These are phyloP conservation scores for Claviceps lovelessii DNA, from an alignment of 2,329 filamentous ascomycete species.

Conservation along the genomic window DNA sequence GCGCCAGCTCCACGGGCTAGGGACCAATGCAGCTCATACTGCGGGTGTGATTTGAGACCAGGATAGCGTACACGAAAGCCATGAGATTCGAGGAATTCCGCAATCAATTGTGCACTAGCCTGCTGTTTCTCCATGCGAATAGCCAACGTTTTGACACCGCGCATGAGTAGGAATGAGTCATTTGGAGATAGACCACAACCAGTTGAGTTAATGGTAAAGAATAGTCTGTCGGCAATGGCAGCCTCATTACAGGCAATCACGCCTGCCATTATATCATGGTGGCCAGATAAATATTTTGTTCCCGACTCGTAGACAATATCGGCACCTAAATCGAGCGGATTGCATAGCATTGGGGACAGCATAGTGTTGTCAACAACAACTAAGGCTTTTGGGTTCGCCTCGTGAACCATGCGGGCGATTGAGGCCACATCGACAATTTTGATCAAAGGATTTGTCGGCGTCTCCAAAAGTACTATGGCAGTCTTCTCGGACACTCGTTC, in stretches of 20 bases:
- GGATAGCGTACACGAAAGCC: constrained; percentile 95
- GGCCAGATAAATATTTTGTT: constrained; percentile 93
- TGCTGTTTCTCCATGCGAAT: constrained; percentile 99
- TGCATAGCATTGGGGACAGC: constrained; percentile 88
- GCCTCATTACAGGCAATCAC: constrained; percentile 84
- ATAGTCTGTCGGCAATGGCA: constrained; percentile 72
- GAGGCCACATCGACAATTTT: constrained; percentile 87
- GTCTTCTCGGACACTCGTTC: constrained; percentile 64
- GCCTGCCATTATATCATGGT: constrained; percentile 98
- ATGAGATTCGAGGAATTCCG: constrained; percentile 75
- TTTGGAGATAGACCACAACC: constrained; percentile 90
- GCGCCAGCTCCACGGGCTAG: constrained; percentile 91
- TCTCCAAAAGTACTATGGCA: constrained; percentile 89
- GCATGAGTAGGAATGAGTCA: constrained; percentile 88
- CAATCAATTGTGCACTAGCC: constrained; percentile 77
- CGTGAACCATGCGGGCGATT: constrained; percentile 65
- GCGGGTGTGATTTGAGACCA: constrained; percentile 83
- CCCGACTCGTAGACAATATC: constrained; percentile 96
- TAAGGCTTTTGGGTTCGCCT: constrained; percentile 60
- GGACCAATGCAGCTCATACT: constrained; percentile 91
- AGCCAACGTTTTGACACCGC: constrained; percentile 89
- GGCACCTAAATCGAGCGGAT: constrained; percentile 84
- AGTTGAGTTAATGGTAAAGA: constrained; percentile 92
- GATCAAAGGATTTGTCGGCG: constrained; percentile 93
- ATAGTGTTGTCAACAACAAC: constrained; percentile 98